phyloP scores from a whole-genome alignment of 805 yeast genomes.

The Phaffomyces thermotolerans region DNA sequence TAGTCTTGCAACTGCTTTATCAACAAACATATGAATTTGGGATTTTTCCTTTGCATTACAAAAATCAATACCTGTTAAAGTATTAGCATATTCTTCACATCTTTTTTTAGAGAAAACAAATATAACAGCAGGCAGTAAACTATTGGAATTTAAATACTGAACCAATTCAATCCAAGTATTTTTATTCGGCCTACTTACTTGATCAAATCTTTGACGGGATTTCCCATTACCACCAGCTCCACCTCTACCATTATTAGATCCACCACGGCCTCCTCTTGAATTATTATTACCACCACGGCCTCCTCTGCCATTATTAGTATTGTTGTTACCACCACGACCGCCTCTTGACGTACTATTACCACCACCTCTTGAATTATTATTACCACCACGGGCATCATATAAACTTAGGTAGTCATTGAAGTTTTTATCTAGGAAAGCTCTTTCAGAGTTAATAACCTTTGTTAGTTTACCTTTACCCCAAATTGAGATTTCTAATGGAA shows the following conservation, averaged over 20 bases:
- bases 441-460: slow-evolving; percentile 67
- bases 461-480: slow-evolving; percentile 74
- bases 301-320: slow-evolving; percentile 8
- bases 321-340: slow-evolving; percentile 22
- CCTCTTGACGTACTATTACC: slow-evolving; percentile 10
- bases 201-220: slow-evolving; percentile 25
- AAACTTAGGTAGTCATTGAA: slow-evolving; percentile 54
- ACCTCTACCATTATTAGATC: slow-evolving; percentile 15
- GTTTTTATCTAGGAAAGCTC: slow-evolving; percentile 60
- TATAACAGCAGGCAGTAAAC: slow-evolving; percentile 82
- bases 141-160: slow-evolving; percentile 56
- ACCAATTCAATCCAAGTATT: slow-evolving; percentile 72
- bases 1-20: slow-evolving; percentile 77
- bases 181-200: slow-evolving; percentile 50
- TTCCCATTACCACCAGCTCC: slow-evolving; percentile 27
- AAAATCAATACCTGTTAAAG: slow-evolving; percentile 66
- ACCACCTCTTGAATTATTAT: slow-evolving; percentile 27
- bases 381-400: slow-evolving; percentile 27
- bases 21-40: slow-evolving; percentile 89
- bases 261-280: slow-evolving; percentile 28
- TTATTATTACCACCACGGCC: slow-evolving; percentile 25
- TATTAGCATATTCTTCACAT: slow-evolving; percentile 88
- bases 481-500: slow-evolving; percentile 79
- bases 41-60: slow-evolving; percentile 81
- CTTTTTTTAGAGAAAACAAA: slow-evolving; percentile 91